Base-by-base conservation (phyloP, 202 grass and related monocot genomes). In the Cymbopogon flexuosus region DNA sequence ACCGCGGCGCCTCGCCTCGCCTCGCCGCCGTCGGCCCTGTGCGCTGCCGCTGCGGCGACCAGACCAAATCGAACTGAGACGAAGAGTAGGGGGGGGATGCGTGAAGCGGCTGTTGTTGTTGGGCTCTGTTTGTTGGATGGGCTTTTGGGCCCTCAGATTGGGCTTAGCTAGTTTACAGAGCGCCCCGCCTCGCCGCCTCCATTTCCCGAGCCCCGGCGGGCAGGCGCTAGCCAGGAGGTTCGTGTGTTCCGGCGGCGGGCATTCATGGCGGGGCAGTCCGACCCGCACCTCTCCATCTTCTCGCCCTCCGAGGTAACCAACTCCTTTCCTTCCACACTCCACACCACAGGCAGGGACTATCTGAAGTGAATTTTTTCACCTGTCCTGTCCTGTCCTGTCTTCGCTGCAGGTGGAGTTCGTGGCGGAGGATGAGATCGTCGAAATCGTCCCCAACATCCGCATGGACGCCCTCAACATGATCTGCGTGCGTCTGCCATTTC, bases 381-480 rank as follows among this genome's bases (percentile, higher is more conserved):
- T 27, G 27, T 27, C 27, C 27, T 27, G 27, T 27, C 27, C 8
- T 57, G 18, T 21, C 54, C 19, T 58, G 13, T 75, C 39, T 27
- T 5, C n/a, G 31, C 15, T 19, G 78, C 81, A 97, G 89, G 93
- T 97, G 77, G 93, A 97, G 84, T 97, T 97, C 54, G 79, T 93
- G 36, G 93, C 91, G 23, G 93, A 97, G 79, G 93, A 93, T 27
- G 88, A 90, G 65, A 84, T 88, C 18, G 65, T 93, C 6, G 91
- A 93, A 75, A 86, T 93, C 45, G 93, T 97, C 24, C 93, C 93
- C 57, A 97, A 97, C 85, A 93, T 97, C 74, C 78, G 88, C 22
- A 97, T 93, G 93, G 90, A 97, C 64, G 82, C 88, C 62, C 87
- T 97, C 31, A 90, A 97, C 74, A 90, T 97, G 84, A 86, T 97